These are phyloP conservation scores for Puya raimondii DNA, from an alignment of 176 grass and related monocot species.

Conservation along the genomic window DNA sequence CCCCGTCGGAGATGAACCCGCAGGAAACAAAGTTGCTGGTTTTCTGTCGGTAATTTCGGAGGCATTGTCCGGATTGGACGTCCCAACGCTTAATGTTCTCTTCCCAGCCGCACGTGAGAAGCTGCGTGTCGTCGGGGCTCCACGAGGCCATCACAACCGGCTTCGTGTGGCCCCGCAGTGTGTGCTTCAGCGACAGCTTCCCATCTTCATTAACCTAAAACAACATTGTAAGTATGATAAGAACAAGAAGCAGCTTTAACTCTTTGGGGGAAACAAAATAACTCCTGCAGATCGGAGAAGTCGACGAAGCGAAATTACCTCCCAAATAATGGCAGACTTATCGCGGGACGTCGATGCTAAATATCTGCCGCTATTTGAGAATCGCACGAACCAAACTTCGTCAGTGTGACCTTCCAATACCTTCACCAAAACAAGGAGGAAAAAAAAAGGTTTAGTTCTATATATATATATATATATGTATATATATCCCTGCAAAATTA, in stretches of 20 bases:
- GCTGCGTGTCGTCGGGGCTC: slow-evolving; percentile 69
- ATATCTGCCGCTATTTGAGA: slow-evolving; percentile 81
- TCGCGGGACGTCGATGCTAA: slow-evolving; percentile 83
- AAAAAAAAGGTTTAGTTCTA: neutral
- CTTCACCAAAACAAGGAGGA: slow-evolving; percentile 11
- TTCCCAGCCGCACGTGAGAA: slow-evolving; percentile 88
- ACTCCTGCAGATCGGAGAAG: neutral
- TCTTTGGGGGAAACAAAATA: neutral
- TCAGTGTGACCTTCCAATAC: slow-evolving; percentile 57
- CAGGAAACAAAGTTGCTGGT: slow-evolving; percentile 50
- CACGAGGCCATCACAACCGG: slow-evolving; percentile 73
- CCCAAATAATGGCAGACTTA: slow-evolving; percentile 85
- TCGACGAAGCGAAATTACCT: slow-evolving; percentile 44
- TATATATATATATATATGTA: neutral
- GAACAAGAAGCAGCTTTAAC: too few relatives aligned
- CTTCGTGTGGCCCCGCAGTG: slow-evolving; percentile 50
- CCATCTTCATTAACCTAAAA: slow-evolving; percentile 65
- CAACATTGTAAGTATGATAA: slow-evolving; percentile 1
- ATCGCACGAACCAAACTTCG: slow-evolving; percentile 95
- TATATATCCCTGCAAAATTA: neutral
- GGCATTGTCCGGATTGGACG: slow-evolving; percentile 59
- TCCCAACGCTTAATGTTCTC: slow-evolving; percentile 69
- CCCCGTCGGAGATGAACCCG: slow-evolving; percentile 63
- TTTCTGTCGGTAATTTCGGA: slow-evolving; percentile 56
- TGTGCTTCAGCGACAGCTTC: slow-evolving; percentile 54